Evolutionary conservation across 2,329 filamentous ascomycete species (phyloP), one percentile per base, ranked within the genome.

Genomic region (Boeremia exigua): DNA sequence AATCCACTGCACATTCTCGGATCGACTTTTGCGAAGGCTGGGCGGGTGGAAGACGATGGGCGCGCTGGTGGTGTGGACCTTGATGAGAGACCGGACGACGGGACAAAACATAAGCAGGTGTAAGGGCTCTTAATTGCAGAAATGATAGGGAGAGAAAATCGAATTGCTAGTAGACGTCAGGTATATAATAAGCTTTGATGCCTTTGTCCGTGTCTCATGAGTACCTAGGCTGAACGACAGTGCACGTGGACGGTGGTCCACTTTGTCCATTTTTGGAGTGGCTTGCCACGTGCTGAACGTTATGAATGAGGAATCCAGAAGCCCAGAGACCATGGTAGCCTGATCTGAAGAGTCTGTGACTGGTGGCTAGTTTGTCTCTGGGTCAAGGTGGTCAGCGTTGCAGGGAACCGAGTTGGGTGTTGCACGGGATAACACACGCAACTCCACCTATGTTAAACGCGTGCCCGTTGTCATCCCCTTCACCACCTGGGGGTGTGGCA

Each of bases 131-230:
- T 3, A 33, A 15, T 9, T 17, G 4, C 4, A 11, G 23, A 6
- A 6, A 15, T 19, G 12, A 19, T 5, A 3, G 15, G 17, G 78
- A 79, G 0, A 34, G 32, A 66, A 37, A 6, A 62, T 59, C 48
- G 47, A 28, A 10, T 46, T 60, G 23, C 39, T 60, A 12, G 61
- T 60, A 12, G 59, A 66, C 42, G 61, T 2, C 5, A 23, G 19
- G 57, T 28, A 56, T 61, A 53, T 66, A 59, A 61, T 59, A 64
- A 36, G 61, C 56, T 47, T 59, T 57, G 3, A 64, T 66, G 61
- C 61, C 59, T 17, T 48, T 61, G 27, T 64, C 58, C 28, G 43
- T 64, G 15, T 55, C 57, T 2, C 64, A 61, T 29, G 58, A 64
- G 32, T 57, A 28, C 12, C 32, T 46, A 14, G 30, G 36, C 19